Evolutionary conservation across 345 rosid species (phyloP), one percentile per base, ranked within the genome.

Genomic region (Boechera retrofracta): DNA sequence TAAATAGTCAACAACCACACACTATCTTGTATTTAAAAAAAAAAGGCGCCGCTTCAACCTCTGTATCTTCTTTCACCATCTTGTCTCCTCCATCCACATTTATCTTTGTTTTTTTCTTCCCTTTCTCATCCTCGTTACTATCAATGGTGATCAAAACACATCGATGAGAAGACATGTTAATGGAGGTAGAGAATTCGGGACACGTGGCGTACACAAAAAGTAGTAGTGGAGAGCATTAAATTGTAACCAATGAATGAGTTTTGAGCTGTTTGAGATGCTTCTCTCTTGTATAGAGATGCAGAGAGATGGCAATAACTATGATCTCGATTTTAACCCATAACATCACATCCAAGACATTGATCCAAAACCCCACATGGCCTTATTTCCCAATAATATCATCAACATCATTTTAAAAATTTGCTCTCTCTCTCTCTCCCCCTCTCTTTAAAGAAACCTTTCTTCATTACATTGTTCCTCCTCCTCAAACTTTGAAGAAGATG

Each of bases 161-260:
- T 52, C 71, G 60, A 75, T 12, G 69, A 76, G 44, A 69, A 69
- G 58, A 54, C 55, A 48, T 63, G 80, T 36, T 55, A 45, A 56
- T 64, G 71, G 29, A 71, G 52, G 10, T 36, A 47, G 52, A 56
- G 44, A 55, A 32, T 8, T 16, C 0, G 3, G 16, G 67, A 77
- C 71, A 71, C 76, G 72, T 77, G 80, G 35, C 72, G 21, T 55
- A 24, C 57, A 55, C 2, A 31, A 44, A 35, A 53, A 44, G 64
- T 28, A 71, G 53, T 47, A 64, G 66, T 36, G 72, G 38, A 56
- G 76, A 48, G 76, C 76, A 77, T 71, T 77, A 47, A 77, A 56
- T 71, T 38, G 58, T 64, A 71, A 58, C 81, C 81, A 77, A 64
- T 77, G 81, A 77, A 77, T 71, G 80, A 71, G 44, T 1, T 64